Evolutionary conservation across 306 rosid genomes (phyloP).

Genomic region (Glycine soja): DNA sequence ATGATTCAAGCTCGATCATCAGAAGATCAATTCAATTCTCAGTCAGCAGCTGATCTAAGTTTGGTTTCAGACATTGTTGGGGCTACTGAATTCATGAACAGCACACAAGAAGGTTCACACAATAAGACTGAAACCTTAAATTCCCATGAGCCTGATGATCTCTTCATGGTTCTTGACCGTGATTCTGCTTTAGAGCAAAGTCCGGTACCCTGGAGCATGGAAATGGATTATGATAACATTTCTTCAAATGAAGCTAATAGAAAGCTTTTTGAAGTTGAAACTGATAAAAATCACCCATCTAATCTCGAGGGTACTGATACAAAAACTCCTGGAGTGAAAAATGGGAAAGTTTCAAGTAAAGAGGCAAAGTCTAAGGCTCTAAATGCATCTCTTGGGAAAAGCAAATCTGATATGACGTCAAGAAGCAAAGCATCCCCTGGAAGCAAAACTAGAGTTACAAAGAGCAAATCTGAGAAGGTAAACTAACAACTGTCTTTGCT

Average conservation of each 20-base stretch:
- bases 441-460: constrained; percentile 59
- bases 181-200: constrained; percentile 63
- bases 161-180: constrained; percentile 93
- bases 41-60: constrained; percentile 63
- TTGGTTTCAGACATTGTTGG: constrained; percentile 69
- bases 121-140: constrained; percentile 55
- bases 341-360: constrained; percentile 63
- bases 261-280: constrained; percentile 51
- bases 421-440: constrained; percentile 67
- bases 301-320: constrained; percentile 42
- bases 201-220: constrained; percentile 74
- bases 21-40: constrained; percentile 65
- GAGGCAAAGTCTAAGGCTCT: constrained; percentile 64
- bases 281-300: constrained; percentile 50
- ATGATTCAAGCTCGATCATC: constrained; percentile 75
- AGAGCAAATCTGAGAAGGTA: constrained; percentile 81
- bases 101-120: constrained; percentile 51
- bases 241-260: constrained; percentile 53
- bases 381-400: constrained; percentile 68
- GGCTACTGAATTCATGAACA: constrained; percentile 59
- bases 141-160: constrained; percentile 85
- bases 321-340: constrained; percentile 54
- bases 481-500: constrained; percentile 33
- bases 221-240: constrained; percentile 79
- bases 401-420: constrained; percentile 60